Evolutionary conservation across 495 filamentous ascomycete species (phyloP).

Genomic region (Penicillium silybi): DNA sequence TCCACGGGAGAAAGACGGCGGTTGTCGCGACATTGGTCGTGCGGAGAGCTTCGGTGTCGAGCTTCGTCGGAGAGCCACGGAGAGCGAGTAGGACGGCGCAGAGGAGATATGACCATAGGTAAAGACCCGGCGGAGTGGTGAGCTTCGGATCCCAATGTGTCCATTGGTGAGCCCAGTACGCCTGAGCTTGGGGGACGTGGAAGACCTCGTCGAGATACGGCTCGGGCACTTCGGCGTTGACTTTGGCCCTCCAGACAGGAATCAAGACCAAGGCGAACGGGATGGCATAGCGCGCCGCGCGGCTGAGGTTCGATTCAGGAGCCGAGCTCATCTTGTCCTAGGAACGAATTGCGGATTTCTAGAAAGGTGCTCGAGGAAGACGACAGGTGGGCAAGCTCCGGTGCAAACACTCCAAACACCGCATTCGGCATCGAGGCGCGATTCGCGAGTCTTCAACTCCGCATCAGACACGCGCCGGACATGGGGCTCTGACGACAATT

Average conservation of each 20-base stretch:
- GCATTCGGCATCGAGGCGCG: conserved; percentile 17
- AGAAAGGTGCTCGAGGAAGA: conserved; percentile 1
- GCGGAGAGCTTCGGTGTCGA: conserved; percentile 36
- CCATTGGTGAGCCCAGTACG: conserved; percentile 75
- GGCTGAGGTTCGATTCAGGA: conserved; percentile 34
- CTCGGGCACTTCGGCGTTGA: conserved; percentile 56
- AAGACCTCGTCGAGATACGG: conserved; percentile 95
- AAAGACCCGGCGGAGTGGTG: conserved; percentile 91
- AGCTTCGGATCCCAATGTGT: conserved; percentile 90
- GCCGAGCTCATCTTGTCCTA: conserved; percentile 33
- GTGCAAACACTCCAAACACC: conserved; percentile 37
- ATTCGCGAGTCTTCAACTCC: conserved; percentile 5
- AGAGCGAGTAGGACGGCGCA: conserved; percentile 32
- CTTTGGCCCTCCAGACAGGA: conserved; percentile 36
- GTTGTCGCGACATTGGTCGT: conserved; percentile 38
- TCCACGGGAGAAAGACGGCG: conserved; percentile 38
- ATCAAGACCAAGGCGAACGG: conserved; percentile 40
- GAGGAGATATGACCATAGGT: conserved; percentile 49
- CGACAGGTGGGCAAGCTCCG: conserved; percentile 2
- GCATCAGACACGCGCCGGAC: neutral
- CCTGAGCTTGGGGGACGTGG: conserved; percentile 86
- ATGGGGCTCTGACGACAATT: conserved; percentile 5
- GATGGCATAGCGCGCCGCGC: conserved; percentile 40
- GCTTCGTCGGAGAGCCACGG: conserved; percentile 37
- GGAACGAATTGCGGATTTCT: conserved; percentile 2